Conservation (phyloP, 306 rosid species). For the Vigna angularis region DNA sequence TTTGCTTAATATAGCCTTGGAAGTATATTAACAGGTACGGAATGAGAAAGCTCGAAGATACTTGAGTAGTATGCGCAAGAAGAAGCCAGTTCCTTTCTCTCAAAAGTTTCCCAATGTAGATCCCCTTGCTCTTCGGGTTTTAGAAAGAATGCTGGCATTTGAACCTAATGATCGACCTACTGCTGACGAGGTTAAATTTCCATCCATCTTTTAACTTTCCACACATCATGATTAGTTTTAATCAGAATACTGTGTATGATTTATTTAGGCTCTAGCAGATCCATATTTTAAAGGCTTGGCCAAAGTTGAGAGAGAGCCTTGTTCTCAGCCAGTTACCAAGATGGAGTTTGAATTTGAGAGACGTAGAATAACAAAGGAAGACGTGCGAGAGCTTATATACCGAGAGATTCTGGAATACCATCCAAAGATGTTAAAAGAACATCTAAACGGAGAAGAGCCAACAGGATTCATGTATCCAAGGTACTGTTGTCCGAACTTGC, state of each 20-base stretch:
- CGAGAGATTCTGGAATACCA: constrained; percentile 87
- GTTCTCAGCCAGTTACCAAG: constrained; percentile 88
- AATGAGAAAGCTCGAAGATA: constrained; percentile 94
- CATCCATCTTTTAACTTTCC: constrained; percentile 18
- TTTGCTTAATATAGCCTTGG: constrained; percentile 11
- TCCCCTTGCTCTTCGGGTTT: constrained; percentile 80
- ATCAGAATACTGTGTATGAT: constrained; percentile 33
- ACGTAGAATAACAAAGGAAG: constrained; percentile 66
- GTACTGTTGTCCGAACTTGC: constrained; percentile 43
- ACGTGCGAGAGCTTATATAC: constrained; percentile 83
- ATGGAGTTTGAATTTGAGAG: constrained; percentile 79
- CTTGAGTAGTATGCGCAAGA: constrained; percentile 87
- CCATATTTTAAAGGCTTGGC: constrained; percentile 92
- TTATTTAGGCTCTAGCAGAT: constrained; percentile 77
- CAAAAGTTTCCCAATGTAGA: constrained; percentile 89
- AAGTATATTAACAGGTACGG: constrained; percentile 58
- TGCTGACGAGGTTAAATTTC: constrained; percentile 80
- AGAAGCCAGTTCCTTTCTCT: constrained; percentile 77
- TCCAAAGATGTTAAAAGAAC: constrained; percentile 87
- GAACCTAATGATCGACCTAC: constrained; percentile 90
- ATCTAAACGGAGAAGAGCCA: constrained; percentile 81
- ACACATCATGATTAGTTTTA: background rate
- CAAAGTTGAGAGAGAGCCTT: constrained; percentile 91
- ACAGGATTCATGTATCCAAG: constrained; percentile 91
- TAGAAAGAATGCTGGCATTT: constrained; percentile 91